Evolutionary conservation across 208 protist genomes (phyloP).

Genomic region (Strigomonas galati): DNA sequence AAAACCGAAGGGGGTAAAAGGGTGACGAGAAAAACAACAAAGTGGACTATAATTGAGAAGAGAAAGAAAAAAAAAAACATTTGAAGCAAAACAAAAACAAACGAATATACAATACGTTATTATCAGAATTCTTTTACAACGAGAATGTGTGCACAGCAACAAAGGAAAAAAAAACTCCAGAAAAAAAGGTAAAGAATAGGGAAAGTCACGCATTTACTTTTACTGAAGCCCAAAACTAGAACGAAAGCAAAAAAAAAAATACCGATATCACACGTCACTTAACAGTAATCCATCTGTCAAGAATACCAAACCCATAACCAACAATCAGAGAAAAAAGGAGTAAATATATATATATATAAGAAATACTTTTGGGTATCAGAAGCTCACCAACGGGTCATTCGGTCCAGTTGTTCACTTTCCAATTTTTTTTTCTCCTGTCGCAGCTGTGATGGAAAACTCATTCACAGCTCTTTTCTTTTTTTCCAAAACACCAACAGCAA

Average conservation of each 20-base stretch:
- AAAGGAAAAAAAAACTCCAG: conserved; percentile 13
- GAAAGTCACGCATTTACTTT: conserved; percentile 3
- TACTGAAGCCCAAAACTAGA: background rate
- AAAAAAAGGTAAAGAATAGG: background rate
- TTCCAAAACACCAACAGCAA: too few relatives aligned
- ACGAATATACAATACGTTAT: background rate
- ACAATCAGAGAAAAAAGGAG: too few relatives aligned
- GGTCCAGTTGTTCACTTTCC: too few relatives aligned
- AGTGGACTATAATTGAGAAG: background rate
- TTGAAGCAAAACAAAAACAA: background rate
- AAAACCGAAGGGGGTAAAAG: background rate
- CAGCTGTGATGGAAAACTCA: too few relatives aligned
- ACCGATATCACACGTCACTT: background rate
- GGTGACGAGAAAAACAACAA: background rate
- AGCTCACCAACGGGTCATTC: too few relatives aligned
- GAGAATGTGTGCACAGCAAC: conserved; percentile 11
- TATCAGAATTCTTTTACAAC: background rate
- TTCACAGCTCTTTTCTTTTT: too few relatives aligned
- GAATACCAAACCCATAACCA: too few relatives aligned
- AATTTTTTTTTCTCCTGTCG: too few relatives aligned
- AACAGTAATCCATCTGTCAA: too few relatives aligned
- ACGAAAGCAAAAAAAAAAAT: conserved; percentile 10
- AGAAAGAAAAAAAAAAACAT: conserved; percentile 6
- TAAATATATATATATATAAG: too few relatives aligned
- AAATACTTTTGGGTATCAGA: too few relatives aligned